Evolutionary conservation across 345 rosid genomes (phyloP).

Genomic region (Mangifera indica): DNA sequence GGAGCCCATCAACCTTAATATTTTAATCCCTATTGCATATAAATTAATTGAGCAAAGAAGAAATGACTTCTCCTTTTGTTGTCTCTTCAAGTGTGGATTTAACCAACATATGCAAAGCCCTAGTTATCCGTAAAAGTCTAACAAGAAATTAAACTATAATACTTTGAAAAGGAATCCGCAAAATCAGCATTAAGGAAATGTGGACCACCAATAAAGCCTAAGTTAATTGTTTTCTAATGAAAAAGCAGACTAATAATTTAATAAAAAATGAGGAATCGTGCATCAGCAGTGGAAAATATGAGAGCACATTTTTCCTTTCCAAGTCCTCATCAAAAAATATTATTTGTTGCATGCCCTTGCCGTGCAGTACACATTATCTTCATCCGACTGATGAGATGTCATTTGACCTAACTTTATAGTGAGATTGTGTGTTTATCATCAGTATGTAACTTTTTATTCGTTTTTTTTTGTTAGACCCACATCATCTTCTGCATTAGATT

Average conservation of each 20-base stretch:
- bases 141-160: conserved; percentile 28
- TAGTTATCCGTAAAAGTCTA: conserved; percentile 27
- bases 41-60: conserved; percentile 17
- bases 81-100: conserved; percentile 19
- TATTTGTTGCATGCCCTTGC: conserved; percentile 24
- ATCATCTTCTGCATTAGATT: no score
- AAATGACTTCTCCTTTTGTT: conserved; percentile 10
- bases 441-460: no score
- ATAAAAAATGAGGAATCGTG: conserved; percentile 47
- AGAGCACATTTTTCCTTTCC: conserved; percentile 29
- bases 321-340: conserved; percentile 18
- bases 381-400: conserved; percentile 28
- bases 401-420: conserved; percentile 41
- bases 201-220: conserved; percentile 45
- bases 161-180: conserved; percentile 43
- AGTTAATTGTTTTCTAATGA: conserved; percentile 15
- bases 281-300: conserved; percentile 40
- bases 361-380: conserved; percentile 37
- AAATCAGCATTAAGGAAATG: conserved; percentile 42
- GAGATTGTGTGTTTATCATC: conserved; percentile 17
- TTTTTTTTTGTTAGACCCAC: conserved; percentile 1
- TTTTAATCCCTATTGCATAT: not conserved
- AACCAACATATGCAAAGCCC: conserved; percentile 20
- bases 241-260: conserved; percentile 16
- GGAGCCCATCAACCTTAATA: conserved; percentile 28